Conservation (phyloP, 352 stramenopile species). For the Salisapilia sapeloensis region DNA sequence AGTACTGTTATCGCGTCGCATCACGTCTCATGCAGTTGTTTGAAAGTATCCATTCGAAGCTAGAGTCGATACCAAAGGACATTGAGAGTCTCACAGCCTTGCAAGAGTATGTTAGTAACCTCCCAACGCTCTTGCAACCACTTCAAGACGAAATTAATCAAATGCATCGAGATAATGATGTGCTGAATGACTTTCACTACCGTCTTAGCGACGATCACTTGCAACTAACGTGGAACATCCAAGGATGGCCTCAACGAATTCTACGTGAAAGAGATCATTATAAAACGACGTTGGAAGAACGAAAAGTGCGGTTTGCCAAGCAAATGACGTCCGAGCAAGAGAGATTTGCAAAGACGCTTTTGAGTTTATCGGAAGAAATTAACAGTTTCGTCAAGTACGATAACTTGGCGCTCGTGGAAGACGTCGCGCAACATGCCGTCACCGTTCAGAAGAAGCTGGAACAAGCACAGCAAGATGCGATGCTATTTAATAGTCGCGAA, state of each 20-base stretch:
- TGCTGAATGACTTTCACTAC: constrained; percentile 73
- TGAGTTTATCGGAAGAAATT: constrained; percentile 72
- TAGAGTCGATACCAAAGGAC: constrained; percentile 72
- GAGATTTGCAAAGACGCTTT: constrained; percentile 80
- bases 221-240: constrained; percentile 76
- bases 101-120: constrained; percentile 70
- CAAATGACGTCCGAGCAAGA: constrained; percentile 91
- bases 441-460: constrained; percentile 79
- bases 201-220: constrained; percentile 79
- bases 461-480: constrained; percentile 78
- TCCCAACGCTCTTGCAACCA: constrained; percentile 52
- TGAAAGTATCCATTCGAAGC: constrained; percentile 68
- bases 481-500: constrained; percentile 88
- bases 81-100: constrained; percentile 84
- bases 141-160: constrained; percentile 65
- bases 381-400: constrained; percentile 79
- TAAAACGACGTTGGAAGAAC: constrained; percentile 58
- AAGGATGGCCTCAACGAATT: constrained; percentile 84
- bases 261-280: constrained; percentile 58
- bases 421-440: constrained; percentile 74
- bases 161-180: constrained; percentile 59
- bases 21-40: constrained; percentile 66
- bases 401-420: constrained; percentile 78
- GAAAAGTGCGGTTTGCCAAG: constrained; percentile 79
- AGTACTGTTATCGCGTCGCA: constrained; percentile 46